Conservation (phyloP, 2,329 filamentous ascomycete species). For the Diatrype stigma region DNA sequence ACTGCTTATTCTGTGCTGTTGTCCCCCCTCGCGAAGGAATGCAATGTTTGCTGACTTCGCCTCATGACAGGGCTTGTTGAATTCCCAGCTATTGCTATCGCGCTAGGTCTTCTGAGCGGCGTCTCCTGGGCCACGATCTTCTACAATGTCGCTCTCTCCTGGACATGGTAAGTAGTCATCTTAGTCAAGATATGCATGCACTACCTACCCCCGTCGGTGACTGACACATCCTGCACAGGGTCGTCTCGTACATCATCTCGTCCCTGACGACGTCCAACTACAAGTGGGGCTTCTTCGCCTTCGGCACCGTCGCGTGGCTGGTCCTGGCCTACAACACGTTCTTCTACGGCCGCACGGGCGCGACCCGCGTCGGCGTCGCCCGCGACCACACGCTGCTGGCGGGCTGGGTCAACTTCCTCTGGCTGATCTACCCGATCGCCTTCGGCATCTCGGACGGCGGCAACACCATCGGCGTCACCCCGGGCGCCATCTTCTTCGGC, state of each 20-base stretch:
- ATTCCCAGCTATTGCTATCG: slow-evolving; percentile 42
- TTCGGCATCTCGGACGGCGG: slow-evolving; percentile 50
- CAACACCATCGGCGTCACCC: slow-evolving; percentile 44
- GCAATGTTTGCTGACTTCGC: too few species aligned
- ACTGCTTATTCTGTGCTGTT: too few species aligned
- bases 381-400: slow-evolving; percentile 43
- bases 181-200: too few species aligned
- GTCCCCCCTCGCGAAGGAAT: too few species aligned
- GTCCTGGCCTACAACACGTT: slow-evolving; percentile 44
- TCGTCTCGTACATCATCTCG: slow-evolving; percentile 45
- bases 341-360: slow-evolving; percentile 31
- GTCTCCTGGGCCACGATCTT: slow-evolving; percentile 53
- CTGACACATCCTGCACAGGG: slow-evolving; percentile 14
- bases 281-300: slow-evolving; percentile 56
- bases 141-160: slow-evolving; percentile 45
- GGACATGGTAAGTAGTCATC: slow-evolving; percentile 40
- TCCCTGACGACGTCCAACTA: slow-evolving; percentile 46
- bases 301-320: slow-evolving; percentile 44
- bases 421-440: slow-evolving; percentile 52
- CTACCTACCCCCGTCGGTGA: background rate
- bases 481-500: slow-evolving; percentile 48
- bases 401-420: slow-evolving; percentile 46
- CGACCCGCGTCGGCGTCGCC: slow-evolving; percentile 36
- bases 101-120: slow-evolving; percentile 47
- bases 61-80: slow-evolving; percentile 39